Evolutionary conservation across 2,329 filamentous ascomycete genomes (phyloP).

Genomic region (Blumeria hordei): DNA sequence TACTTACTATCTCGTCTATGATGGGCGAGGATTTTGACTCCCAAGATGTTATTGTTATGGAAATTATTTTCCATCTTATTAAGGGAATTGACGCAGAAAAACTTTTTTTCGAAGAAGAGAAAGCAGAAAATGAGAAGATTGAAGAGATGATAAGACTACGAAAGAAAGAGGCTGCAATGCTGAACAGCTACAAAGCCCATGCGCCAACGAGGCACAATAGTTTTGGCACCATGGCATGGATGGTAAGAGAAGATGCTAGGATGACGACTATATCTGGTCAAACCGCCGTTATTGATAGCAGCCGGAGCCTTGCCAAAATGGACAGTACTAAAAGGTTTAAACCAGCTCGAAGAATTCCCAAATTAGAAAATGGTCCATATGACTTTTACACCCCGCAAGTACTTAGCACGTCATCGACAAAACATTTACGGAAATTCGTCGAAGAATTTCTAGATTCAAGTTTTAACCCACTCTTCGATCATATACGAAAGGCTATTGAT

Average conservation of each 20-base stretch:
- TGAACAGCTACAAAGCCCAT: slow-evolving; percentile 49
- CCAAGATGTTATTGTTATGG: slow-evolving; percentile 73
- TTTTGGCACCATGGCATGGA: slow-evolving; percentile 94
- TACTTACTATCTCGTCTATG: slow-evolving; percentile 73
- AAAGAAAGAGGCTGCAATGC: slow-evolving; percentile 63
- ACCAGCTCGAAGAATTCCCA: slow-evolving; percentile 41
- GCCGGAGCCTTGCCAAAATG: slow-evolving; percentile 62
- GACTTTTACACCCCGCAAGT: slow-evolving; percentile 54
- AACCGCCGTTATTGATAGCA: slow-evolving; percentile 50
- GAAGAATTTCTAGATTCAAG: slow-evolving; percentile 86
- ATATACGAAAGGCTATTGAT: slow-evolving; percentile 72
- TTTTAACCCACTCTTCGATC: slow-evolving; percentile 76
- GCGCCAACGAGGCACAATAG: slow-evolving; percentile 75
- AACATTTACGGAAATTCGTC: slow-evolving; percentile 57
- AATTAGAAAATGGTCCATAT: slow-evolving; percentile 36
- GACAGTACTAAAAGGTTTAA: slow-evolving; percentile 79
- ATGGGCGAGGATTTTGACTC: slow-evolving; percentile 82
- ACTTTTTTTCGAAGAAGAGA: slow-evolving; percentile 60
- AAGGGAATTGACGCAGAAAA: slow-evolving; percentile 71
- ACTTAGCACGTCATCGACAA: slow-evolving; percentile 49
- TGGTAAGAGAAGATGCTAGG: slow-evolving; percentile 66
- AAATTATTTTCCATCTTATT: slow-evolving; percentile 76
- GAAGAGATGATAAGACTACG: slow-evolving; percentile 53
- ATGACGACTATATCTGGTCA: slow-evolving; percentile 76
- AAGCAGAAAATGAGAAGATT: slow-evolving; percentile 42